Evolutionary conservation across 2,329 filamentous ascomycete species (phyloP).

Genomic region (Claviceps lovelessii): DNA sequence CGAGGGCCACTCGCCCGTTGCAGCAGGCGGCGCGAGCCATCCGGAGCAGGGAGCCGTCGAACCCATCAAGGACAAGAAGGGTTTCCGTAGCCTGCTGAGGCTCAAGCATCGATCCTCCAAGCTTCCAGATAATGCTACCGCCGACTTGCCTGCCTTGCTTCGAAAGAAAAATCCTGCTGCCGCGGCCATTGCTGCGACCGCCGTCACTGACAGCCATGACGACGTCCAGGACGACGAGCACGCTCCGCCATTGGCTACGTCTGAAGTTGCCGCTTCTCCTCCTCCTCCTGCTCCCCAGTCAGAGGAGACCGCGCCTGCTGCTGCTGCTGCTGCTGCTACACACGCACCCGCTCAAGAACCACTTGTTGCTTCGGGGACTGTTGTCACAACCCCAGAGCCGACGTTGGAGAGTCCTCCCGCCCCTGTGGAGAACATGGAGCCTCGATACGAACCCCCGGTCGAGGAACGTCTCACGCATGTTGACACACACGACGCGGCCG

Average conservation of each 20-base stretch:
- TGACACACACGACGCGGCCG: conserved; percentile 41
- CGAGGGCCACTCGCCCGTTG: neutral
- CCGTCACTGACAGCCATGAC: no score
- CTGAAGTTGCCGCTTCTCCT: neutral
- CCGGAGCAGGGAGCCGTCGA: conserved; percentile 35
- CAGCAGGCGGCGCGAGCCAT: conserved; percentile 11
- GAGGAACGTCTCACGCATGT: conserved; percentile 39
- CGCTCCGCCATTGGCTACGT: neutral
- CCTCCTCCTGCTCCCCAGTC: neutral
- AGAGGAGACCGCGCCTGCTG: neutral
- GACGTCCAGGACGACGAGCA: neutral
- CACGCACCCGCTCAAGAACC: neutral
- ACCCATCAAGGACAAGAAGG: conserved; percentile 29
- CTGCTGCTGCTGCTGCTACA: neutral
- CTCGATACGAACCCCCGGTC: conserved; percentile 8
- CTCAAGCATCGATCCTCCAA: conserved; percentile 48
- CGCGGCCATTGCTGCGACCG: neutral
- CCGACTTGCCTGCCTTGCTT: conserved; percentile 37
- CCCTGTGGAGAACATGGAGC: conserved; percentile 6
- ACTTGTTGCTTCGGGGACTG: neutral
- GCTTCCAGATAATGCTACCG: conserved; percentile 37
- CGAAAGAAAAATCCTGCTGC: conserved; percentile 21
- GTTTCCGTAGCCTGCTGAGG: conserved; percentile 52
- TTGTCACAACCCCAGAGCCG: neutral
- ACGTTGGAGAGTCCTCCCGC: neutral